These are phyloP conservation scores for Aspergillus sp. DNA, from an alignment of 2,329 filamentous ascomycete species.

Conservation along the genomic window DNA sequence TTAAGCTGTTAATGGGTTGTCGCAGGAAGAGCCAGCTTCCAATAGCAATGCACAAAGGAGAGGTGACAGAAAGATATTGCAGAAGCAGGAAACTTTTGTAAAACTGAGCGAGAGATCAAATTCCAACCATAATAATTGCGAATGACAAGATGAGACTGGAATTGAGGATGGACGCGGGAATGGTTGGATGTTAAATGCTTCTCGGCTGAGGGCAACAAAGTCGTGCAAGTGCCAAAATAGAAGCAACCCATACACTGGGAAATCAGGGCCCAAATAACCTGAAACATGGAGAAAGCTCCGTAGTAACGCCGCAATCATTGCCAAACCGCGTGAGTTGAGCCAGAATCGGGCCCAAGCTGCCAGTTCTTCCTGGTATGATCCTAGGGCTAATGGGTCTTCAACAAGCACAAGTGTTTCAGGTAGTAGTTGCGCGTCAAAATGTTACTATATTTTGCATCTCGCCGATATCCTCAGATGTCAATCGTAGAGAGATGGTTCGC, in stretches of 20 bases:
- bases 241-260: constrained; percentile 20
- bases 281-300: constrained; percentile 42
- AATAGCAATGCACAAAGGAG: constrained; percentile 12
- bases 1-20: neutral
- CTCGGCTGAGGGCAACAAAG: constrained; percentile 18
- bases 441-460: constrained; percentile 43
- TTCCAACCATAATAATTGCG: constrained; percentile 23
- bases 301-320: constrained; percentile 30
- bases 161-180: constrained; percentile 25
- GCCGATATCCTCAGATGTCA: constrained; percentile 28
- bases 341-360: constrained; percentile 4
- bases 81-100: constrained; percentile 15
- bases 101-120: constrained; percentile 18
- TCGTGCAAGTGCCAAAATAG: constrained; percentile 26
- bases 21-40: constrained; percentile 28
- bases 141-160: constrained; percentile 13
- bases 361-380: constrained; percentile 16
- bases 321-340: constrained; percentile 26
- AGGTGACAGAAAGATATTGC: constrained; percentile 14
- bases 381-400: constrained; percentile 26
- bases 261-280: constrained; percentile 33
- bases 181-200: constrained; percentile 43
- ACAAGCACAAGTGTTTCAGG: constrained; percentile 35
- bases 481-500: constrained; percentile 23
- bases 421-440: constrained; percentile 40